Evolutionary conservation across 2,329 filamentous ascomycete species (phyloP).

Genomic region (Bimuria novae-zelandiae): DNA sequence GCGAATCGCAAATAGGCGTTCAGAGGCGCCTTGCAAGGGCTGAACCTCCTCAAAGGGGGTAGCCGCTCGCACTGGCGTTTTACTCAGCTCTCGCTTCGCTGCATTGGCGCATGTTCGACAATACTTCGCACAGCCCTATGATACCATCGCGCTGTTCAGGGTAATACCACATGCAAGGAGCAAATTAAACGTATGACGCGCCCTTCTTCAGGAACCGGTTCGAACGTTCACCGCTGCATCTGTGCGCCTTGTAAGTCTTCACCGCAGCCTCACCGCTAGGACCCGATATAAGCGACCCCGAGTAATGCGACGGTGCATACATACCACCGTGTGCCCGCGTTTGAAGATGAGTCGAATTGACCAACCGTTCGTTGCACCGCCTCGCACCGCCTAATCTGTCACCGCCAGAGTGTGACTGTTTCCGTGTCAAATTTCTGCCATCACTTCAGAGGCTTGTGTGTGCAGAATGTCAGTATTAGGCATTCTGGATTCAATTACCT

Average conservation of each 20-base stretch:
- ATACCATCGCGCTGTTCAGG: constrained; percentile 18
- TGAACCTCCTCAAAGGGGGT: constrained; percentile 17
- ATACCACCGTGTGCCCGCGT: neutral
- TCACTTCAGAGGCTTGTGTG: too few relatives aligned
- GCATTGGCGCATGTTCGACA: constrained; percentile 10
- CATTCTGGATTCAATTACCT: neutral
- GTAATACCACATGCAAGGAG: constrained; percentile 15
- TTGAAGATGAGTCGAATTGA: constrained; percentile 1
- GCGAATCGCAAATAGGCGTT: neutral
- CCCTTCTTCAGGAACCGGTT: constrained; percentile 13
- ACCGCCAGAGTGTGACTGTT: neutral
- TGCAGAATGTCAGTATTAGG: too few relatives aligned
- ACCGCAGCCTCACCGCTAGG: constrained; percentile 17
- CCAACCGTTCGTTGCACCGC: constrained; percentile 3
- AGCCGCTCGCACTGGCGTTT: constrained; percentile 10
- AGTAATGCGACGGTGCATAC: neutral
- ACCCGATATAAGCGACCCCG: constrained; percentile 7
- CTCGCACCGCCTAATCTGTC: neutral
- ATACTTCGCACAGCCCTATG: constrained; percentile 27
- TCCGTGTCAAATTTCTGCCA: neutral
- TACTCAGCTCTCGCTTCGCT: constrained; percentile 26
- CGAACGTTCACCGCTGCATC: constrained; percentile 23
- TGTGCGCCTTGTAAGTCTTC: constrained; percentile 20
- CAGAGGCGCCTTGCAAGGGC: constrained; percentile 17
- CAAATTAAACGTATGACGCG: constrained; percentile 17